These are phyloP conservation scores for Backusella circina DNA, from an alignment of 192 early-diverging fungal genomes.

Conservation along the genomic window DNA sequence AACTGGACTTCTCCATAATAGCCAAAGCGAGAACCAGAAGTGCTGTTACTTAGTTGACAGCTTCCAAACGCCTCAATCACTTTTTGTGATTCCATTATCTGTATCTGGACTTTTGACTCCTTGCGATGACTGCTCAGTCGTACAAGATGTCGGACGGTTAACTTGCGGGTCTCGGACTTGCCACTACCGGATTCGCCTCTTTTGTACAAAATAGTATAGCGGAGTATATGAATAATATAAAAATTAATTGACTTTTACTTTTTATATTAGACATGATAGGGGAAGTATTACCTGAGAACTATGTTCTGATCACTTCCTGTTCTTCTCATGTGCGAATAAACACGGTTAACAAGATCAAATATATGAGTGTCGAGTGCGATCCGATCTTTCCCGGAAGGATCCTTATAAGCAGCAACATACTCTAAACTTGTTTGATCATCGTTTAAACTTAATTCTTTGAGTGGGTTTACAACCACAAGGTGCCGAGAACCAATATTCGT, in stretches of 20 bases:
- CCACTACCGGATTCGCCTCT: slow-evolving; percentile 86
- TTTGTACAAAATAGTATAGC: not conserved
- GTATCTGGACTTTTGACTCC: slow-evolving; percentile 69
- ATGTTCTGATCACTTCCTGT: slow-evolving; percentile 71
- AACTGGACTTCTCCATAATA: slow-evolving; percentile 93
- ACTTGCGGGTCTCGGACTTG: slow-evolving; percentile 70
- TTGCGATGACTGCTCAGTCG: slow-evolving; percentile 73
- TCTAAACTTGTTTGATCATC: slow-evolving; percentile 49
- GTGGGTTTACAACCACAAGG: slow-evolving; percentile 53
- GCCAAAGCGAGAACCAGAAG: slow-evolving; percentile 71
- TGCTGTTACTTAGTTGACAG: slow-evolving; percentile 58
- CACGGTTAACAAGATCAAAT: slow-evolving; percentile 63
- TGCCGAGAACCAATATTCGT: slow-evolving; percentile 47
- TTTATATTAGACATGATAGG: not conserved
- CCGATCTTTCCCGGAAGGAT: slow-evolving; percentile 32
- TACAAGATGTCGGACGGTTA: slow-evolving; percentile 76
- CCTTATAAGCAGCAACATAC: slow-evolving; percentile 52
- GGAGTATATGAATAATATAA: not conserved
- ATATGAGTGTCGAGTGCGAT: slow-evolving; percentile 57
- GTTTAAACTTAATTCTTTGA: slow-evolving; percentile 37
- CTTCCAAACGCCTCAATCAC: slow-evolving; percentile 81
- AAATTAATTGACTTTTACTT: slow-evolving; percentile 8
- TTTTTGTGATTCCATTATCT: slow-evolving; percentile 64
- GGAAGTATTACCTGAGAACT: slow-evolving; percentile 49
- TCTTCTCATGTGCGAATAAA: slow-evolving; percentile 68